Evolutionary conservation across 495 filamentous ascomycete species (phyloP).

Genomic region (Polyplosphaeria fusca): DNA sequence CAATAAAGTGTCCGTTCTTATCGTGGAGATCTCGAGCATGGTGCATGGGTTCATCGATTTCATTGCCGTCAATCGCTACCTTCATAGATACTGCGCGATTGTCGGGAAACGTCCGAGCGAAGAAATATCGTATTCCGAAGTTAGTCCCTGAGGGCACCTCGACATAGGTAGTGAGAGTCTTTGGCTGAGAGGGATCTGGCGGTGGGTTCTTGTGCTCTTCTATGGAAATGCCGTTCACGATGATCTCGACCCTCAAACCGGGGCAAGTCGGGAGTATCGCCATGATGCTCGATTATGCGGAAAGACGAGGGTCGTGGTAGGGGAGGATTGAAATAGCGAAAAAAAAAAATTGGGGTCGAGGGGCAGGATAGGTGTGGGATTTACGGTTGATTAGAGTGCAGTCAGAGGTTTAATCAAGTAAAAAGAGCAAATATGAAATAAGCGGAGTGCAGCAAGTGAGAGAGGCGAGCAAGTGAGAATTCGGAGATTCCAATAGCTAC

Average conservation of each 20-base stretch:
- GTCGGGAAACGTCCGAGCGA: background rate
- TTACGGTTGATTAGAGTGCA: no score
- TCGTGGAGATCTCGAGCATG: background rate
- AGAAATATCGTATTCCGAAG: background rate
- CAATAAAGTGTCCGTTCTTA: background rate
- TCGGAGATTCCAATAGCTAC: no score
- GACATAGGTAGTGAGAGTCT: background rate
- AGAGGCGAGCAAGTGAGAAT: no score
- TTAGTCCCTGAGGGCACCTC: background rate
- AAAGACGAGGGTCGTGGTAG: no score
- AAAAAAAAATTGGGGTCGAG: no score
- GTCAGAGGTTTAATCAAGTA: no score
- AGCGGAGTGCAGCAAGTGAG: no score
- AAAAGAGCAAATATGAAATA: no score
- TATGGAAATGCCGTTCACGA: constrained; percentile 5
- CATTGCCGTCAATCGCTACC: background rate
- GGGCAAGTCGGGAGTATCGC: constrained; percentile 12
- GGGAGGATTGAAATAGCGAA: no score
- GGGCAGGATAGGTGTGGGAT: no score
- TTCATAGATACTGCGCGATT: background rate
- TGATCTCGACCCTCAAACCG: constrained; percentile 10
- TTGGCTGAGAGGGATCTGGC: background rate
- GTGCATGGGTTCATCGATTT: background rate
- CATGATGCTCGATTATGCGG: constrained; percentile 7
- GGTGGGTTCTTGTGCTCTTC: constrained; percentile 9